Evolutionary conservation across 371 early-diverging fungal species (phyloP), one percentile per base, ranked within the genome.

Genomic region (Lichtheimia hyalospora): DNA sequence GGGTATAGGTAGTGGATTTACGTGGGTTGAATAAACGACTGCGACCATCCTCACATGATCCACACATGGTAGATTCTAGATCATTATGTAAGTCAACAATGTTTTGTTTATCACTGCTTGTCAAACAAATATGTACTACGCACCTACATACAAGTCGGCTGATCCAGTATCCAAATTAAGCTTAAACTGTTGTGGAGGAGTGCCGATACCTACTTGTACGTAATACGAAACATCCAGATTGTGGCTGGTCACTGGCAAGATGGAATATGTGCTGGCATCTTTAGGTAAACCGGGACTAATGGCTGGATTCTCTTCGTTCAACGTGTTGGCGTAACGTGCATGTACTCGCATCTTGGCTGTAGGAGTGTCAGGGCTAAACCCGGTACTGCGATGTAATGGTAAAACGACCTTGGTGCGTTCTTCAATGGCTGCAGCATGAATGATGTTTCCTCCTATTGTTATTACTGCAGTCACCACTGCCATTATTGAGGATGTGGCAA

Each of bases 151-250:
- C 16, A 72, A 48, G 58, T 75, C 76, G 42, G 86, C 80, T 46
- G 92, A 90, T 20, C 93, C 95, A 12, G 95, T 94, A 72, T 95
- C 96, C 58, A 93, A 88, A 49, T 95, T 88, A 28, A 94, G 83
- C 46, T 84, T 82, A 66, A 96, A 86, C 8, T 67, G 76, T 65
- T 95, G 93, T 15, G 83, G 70, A 18, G 94, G 92, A 3, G 93
- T 91, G 27, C 95, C 94, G 24, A 94, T 66, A n/a, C 76, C 71
- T 54, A 92, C 86, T 18, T 82, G 83, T n/a, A 87, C 93, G 60
- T 85, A 93, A 77, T 93, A 94, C 60, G 77, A 76, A 12, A 79
- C 58, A 52, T 76, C 69, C 50, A 67, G 61, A n/a, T 62, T 58
- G n/a, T 62, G 64, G 34, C 34, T 34, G 34, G 34, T 34, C 10